phyloP scores from a whole-genome alignment of 2,329 filamentous ascomycete genomes.

The Cercospora citrullina region DNA sequence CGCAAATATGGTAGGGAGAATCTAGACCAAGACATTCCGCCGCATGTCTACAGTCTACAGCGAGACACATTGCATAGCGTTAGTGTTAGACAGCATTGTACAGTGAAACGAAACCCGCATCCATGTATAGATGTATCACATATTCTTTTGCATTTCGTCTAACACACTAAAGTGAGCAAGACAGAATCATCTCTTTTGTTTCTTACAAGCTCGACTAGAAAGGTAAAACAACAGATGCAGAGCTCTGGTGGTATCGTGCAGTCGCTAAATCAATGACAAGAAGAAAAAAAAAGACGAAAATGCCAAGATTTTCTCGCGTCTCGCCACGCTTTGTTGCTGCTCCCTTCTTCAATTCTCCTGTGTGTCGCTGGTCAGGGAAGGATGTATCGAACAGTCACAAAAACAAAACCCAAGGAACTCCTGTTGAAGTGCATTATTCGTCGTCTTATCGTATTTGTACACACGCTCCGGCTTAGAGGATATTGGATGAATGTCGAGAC shows the following conservation, averaged over 20 bases:
- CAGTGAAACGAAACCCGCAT: background rate
- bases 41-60: background rate
- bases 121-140: background rate
- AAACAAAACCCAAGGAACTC: slow-evolving; percentile 6
- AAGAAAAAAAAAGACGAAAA: background rate
- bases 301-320: slow-evolving; percentile 5
- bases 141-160: background rate
- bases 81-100: background rate
- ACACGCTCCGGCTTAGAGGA: background rate
- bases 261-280: slow-evolving; percentile 16
- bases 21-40: background rate
- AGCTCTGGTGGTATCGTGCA: slow-evolving; percentile 21
- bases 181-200: background rate
- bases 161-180: background rate
- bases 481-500: background rate
- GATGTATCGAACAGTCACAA: background rate
- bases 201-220: background rate
- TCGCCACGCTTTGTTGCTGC: background rate
- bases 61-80: background rate
- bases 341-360: background rate
- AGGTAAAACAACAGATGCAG: slow-evolving; percentile 5
- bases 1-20: background rate
- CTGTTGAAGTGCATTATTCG: slow-evolving; percentile 9
- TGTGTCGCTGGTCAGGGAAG: background rate
- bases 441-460: slow-evolving; percentile 14